Evolutionary conservation across 208 protist genomes (phyloP).

Genomic region (Trypanosoma boissoni): DNA sequence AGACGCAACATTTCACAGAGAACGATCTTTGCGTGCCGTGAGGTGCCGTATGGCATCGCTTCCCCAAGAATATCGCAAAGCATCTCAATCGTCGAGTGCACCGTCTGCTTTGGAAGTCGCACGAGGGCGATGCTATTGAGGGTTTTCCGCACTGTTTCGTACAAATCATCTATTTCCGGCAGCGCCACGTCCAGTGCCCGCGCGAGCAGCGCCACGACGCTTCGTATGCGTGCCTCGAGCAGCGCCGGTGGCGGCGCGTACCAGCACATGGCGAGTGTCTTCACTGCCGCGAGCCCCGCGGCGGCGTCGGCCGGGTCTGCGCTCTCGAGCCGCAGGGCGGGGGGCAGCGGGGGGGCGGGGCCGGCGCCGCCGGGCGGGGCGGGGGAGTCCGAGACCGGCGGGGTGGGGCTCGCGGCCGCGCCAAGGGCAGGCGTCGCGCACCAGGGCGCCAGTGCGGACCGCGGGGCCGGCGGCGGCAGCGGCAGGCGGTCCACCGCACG

Average conservation of each 20-base stretch:
- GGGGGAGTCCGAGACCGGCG: neutral
- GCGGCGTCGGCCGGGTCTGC: neutral
- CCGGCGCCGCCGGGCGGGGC: neutral
- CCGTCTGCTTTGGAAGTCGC: constrained; percentile 39
- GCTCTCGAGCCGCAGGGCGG: neutral
- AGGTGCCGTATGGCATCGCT: constrained; percentile 28
- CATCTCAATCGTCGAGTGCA: constrained; percentile 43
- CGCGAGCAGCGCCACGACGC: constrained; percentile 8
- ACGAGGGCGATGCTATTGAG: constrained; percentile 28
- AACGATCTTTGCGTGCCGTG: constrained; percentile 39
- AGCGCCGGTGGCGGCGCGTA: constrained; percentile 5
- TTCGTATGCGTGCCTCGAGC: neutral
- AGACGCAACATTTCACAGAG: constrained; percentile 39
- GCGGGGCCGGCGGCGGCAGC: neutral
- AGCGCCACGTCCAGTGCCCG: constrained; percentile 47
- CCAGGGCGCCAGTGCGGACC: constrained; percentile 11
- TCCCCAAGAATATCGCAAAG: constrained; percentile 44
- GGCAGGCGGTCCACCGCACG: constrained; percentile 7
- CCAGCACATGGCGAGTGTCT: constrained; percentile 22
- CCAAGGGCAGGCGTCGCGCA: constrained; percentile 15
- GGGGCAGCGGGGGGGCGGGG: neutral
- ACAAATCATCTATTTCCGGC: constrained; percentile 44
- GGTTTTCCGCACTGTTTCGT: constrained; percentile 20
- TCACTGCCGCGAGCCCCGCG: constrained; percentile 6
- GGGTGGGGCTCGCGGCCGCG: neutral